phyloP scores from a whole-genome alignment of 176 grass and related monocot species.

The Metroxylon sagu region DNA sequence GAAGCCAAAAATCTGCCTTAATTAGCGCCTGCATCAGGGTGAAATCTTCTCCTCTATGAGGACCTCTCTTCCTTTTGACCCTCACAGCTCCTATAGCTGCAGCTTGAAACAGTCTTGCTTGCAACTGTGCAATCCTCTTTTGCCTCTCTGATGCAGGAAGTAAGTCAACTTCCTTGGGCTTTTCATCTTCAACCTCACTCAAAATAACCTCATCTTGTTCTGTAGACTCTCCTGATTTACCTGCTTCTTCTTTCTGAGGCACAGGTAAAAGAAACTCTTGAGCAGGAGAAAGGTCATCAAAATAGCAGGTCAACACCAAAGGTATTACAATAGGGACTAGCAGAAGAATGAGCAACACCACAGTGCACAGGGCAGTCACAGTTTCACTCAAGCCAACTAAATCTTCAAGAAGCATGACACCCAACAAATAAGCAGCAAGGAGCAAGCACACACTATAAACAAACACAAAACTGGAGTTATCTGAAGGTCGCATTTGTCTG shows the following conservation, averaged over 20 bases:
- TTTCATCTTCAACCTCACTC: conserved; percentile 81
- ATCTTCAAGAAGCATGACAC: conserved; percentile 79
- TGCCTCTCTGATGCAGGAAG: conserved; percentile 83
- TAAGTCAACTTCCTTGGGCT: conserved; percentile 73
- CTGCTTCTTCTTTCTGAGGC: conserved; percentile 21
- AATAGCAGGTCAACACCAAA: conserved; percentile 49
- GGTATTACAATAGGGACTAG: conserved; percentile 66
- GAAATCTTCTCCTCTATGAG: conserved; percentile 76
- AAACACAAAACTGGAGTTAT: conserved; percentile 68
- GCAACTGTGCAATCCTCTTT: conserved; percentile 77
- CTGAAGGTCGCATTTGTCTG: conserved; percentile 50
- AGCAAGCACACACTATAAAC: conserved; percentile 71
- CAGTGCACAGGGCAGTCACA: conserved; percentile 37
- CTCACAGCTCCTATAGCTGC: conserved; percentile 76
- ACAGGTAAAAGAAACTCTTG: conserved; percentile 29
- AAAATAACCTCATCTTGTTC: conserved; percentile 50
- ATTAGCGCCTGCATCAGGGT: conserved; percentile 77
- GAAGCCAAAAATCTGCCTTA: conserved; percentile 87
- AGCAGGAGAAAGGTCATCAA: conserved; percentile 20
- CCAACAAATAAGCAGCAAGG: conserved; percentile 73
- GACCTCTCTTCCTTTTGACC: conserved; percentile 54
- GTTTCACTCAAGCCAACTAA: conserved; percentile 46
- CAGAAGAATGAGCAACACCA: conserved; percentile 43
- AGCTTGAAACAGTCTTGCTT: conserved; percentile 60
- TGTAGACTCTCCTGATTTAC: conserved; percentile 13